A percentile compares a stretch with the other conserved stretches of the same genome.
These are phyloP conservation scores for Tuber brumale DNA, from an alignment of 495 filamentous ascomycete species.

Conservation along the genomic window DNA sequence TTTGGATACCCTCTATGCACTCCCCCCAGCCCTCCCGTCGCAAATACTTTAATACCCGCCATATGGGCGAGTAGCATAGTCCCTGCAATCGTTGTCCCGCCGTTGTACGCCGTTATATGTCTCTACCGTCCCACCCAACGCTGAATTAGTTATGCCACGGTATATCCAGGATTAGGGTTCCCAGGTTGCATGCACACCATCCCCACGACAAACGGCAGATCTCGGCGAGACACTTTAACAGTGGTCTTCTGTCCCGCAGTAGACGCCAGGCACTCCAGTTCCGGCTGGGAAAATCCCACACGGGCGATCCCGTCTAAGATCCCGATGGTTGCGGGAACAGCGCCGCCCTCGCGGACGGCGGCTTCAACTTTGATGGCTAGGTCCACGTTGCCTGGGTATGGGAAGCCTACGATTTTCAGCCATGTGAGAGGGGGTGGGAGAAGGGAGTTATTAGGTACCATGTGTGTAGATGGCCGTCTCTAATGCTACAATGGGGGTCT, in stretches of 20 bases:
- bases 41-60: slow-evolving; percentile 88
- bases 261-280: slow-evolving; percentile 65
- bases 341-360: slow-evolving; percentile 70
- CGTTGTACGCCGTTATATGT: slow-evolving; percentile 53
- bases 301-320: slow-evolving; percentile 72
- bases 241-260: slow-evolving; percentile 57
- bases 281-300: slow-evolving; percentile 53
- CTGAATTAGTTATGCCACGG: slow-evolving; percentile 18
- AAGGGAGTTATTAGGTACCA: slow-evolving; percentile 46
- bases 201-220: slow-evolving; percentile 74
- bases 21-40: slow-evolving; percentile 75
- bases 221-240: slow-evolving; percentile 77
- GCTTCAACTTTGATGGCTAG: slow-evolving; percentile 66
- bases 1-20: slow-evolving; percentile 86
- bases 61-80: slow-evolving; percentile 85
- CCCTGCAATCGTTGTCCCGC: slow-evolving; percentile 85
- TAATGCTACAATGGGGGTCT: slow-evolving; percentile 78
- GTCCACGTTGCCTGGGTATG: slow-evolving; percentile 70
- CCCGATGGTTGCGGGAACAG: slow-evolving; percentile 86
- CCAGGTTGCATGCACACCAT: slow-evolving; percentile 50
- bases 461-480: slow-evolving; percentile 88
- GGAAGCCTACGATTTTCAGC: slow-evolving; percentile 57
- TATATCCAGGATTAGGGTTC: background rate
- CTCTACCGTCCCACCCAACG: slow-evolving; percentile 57
- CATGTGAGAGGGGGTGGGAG: slow-evolving; percentile 30